Conservation (phyloP, 106 monocot species). For the Allium cepa region DNA sequence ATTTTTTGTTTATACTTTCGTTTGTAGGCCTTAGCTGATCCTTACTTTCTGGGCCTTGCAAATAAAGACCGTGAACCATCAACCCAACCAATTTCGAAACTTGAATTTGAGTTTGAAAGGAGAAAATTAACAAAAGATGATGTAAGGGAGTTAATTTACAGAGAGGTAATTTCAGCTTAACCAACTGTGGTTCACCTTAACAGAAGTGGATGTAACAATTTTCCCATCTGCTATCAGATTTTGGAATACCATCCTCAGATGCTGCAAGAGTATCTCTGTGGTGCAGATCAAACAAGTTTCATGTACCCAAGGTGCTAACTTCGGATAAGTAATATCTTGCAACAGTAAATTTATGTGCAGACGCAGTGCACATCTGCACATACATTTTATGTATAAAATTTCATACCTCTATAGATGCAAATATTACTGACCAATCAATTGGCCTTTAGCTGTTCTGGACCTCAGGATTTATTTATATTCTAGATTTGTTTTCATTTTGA, state of each 20-base stretch:
- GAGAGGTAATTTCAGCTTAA: conserved; percentile 21
- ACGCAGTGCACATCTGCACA: no score
- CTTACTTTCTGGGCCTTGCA: conserved; percentile 37
- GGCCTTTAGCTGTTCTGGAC: no score
- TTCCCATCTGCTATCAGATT: conserved; percentile 54
- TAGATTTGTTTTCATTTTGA: no score
- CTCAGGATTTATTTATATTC: no score
- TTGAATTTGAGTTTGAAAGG: conserved; percentile 54
- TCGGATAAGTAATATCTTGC: not conserved
- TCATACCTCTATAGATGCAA: no score
- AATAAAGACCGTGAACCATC: conserved; percentile 50
- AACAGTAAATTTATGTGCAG: no score
- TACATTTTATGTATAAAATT: no score
- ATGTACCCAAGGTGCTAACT: conserved; percentile 71
- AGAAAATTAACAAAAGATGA: conserved; percentile 46
- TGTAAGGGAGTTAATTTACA: conserved; percentile 43
- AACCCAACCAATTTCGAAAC: conserved; percentile 41
- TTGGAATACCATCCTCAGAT: conserved; percentile 95
- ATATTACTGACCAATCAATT: no score
- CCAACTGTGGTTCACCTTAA: not conserved
- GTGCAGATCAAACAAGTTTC: conserved; percentile 65
- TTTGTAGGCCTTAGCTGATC: conserved; percentile 40
- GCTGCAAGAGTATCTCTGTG: conserved; percentile 70
- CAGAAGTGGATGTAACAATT: not conserved
- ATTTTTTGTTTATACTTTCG: not conserved